These are phyloP conservation scores for Thelonectria rubi DNA, from an alignment of 2,329 filamentous ascomycete species.

Conservation along the genomic window DNA sequence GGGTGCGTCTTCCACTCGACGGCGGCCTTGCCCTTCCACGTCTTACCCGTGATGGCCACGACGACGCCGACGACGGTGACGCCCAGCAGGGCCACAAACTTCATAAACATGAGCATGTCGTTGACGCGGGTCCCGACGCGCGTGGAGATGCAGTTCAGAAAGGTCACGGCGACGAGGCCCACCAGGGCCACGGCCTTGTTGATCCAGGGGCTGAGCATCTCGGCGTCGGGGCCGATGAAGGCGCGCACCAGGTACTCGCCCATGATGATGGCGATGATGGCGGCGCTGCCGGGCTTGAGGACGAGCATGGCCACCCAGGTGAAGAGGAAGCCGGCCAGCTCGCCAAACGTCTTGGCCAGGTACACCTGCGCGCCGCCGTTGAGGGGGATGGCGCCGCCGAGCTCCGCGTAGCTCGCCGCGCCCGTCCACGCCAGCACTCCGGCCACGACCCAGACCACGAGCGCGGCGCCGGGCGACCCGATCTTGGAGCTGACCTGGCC, in stretches of 20 bases:
- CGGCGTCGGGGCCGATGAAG: slow-evolving; percentile 84
- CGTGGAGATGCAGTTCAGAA: slow-evolving; percentile 91
- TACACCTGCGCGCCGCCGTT: slow-evolving; percentile 97
- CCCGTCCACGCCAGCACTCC: slow-evolving; percentile 97
- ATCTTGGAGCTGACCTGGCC: slow-evolving; percentile 92
- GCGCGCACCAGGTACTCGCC: slow-evolving; percentile 96
- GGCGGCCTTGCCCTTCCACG: slow-evolving; percentile 77
- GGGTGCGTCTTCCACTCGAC: slow-evolving; percentile 85
- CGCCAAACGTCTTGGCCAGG: slow-evolving; percentile 94
- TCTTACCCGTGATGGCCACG: slow-evolving; percentile 86
- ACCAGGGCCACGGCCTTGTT: slow-evolving; percentile 86
- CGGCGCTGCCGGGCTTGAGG: slow-evolving; percentile 89
- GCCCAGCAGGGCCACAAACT: slow-evolving; percentile 87
- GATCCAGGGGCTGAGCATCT: slow-evolving; percentile 84
- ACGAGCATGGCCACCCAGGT: slow-evolving; percentile 96
- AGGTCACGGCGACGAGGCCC: slow-evolving; percentile 79
- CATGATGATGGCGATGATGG: slow-evolving; percentile 97
- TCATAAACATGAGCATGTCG: slow-evolving; percentile 95
- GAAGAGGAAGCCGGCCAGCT: slow-evolving; percentile 91
- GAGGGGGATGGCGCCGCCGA: slow-evolving; percentile 93
- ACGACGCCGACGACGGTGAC: slow-evolving; percentile 90
- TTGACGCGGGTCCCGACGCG: slow-evolving; percentile 86
- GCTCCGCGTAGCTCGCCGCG: slow-evolving; percentile 91
- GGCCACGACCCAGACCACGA: slow-evolving; percentile 92
- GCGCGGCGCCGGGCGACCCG: slow-evolving; percentile 86